Conservation (phyloP, 306 rosid species). For the Mimosa pudica region DNA sequence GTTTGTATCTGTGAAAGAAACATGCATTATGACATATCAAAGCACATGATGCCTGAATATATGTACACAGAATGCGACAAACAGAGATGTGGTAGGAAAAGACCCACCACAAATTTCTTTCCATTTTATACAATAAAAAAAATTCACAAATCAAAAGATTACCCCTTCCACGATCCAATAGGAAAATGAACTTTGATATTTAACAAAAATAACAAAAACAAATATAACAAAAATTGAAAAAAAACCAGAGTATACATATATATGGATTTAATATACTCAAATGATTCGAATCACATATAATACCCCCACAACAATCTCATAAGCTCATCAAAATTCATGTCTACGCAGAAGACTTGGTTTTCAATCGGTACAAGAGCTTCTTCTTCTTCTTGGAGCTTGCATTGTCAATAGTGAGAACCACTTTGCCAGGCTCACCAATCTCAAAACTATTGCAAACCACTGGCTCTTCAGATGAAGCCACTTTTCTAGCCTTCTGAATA, state of each 20-base stretch:
- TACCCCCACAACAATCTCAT: slow-evolving; percentile 21
- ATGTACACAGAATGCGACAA: slow-evolving; percentile 28
- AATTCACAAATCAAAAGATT: slow-evolving; percentile 22
- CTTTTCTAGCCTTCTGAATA: slow-evolving; percentile 63
- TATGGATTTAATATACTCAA: slow-evolving; percentile 1
- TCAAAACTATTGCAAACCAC: slow-evolving; percentile 59
- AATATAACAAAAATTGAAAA: slow-evolving; percentile 24
- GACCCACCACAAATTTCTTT: slow-evolving; percentile 34
- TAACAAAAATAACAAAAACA: slow-evolving; percentile 21
- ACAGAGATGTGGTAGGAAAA: slow-evolving; percentile 27
- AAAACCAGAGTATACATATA: slow-evolving; percentile 10
- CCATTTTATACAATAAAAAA: slow-evolving; percentile 9
- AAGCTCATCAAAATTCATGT: background rate
- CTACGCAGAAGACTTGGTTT: slow-evolving; percentile 50
- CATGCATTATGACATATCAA: slow-evolving; percentile 40
- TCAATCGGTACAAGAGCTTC: slow-evolving; percentile 77
- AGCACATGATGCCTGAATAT: slow-evolving; percentile 30
- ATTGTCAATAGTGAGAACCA: slow-evolving; percentile 71
- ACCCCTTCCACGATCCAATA: background rate
- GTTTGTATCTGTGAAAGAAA: slow-evolving; percentile 30
- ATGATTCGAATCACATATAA: slow-evolving; percentile 14
- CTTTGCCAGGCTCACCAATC: slow-evolving; percentile 65
- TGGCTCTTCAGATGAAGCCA: slow-evolving; percentile 53
- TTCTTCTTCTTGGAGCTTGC: slow-evolving; percentile 81
- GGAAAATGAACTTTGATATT: slow-evolving; percentile 27